Evolutionary conservation across 2,329 filamentous ascomycete species (phyloP).

Genomic region (Apiospora phragmitis): DNA sequence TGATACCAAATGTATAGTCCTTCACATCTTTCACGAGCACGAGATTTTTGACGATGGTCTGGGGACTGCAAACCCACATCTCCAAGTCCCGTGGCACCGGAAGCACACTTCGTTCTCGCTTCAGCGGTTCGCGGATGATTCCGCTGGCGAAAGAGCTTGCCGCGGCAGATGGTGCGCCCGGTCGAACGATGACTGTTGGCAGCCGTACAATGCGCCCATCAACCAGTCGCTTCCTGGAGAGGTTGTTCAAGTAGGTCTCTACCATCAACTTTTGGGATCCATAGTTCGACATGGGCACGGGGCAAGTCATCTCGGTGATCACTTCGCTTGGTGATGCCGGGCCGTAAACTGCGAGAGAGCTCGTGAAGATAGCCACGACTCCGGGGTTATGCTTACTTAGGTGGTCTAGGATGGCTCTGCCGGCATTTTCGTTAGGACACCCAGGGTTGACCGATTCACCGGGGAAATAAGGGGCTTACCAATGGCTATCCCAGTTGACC

Average conservation of each 20-base stretch:
- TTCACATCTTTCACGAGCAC: constrained; percentile 43
- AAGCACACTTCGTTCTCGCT: constrained; percentile 45
- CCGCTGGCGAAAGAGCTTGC: constrained; percentile 62
- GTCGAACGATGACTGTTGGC: constrained; percentile 61
- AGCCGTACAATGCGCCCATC: constrained; percentile 58
- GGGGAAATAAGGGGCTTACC: constrained; percentile 19
- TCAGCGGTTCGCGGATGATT: constrained; percentile 61
- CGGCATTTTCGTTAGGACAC: neutral
- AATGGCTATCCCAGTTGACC: constrained; percentile 60
- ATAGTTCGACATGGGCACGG: constrained; percentile 58
- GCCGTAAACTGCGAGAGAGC: constrained; percentile 61
- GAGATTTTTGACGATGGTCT: constrained; percentile 46
- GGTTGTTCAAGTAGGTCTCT: constrained; percentile 57
- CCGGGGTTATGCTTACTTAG: constrained; percentile 46
- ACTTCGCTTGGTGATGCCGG: constrained; percentile 49
- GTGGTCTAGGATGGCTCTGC: constrained; percentile 46
- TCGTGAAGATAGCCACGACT: constrained; percentile 57
- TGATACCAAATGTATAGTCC: constrained; percentile 37
- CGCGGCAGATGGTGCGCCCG: constrained; percentile 60
- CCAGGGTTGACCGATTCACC: too few species aligned
- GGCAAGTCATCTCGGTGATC: constrained; percentile 40
- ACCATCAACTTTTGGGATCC: constrained; percentile 64
- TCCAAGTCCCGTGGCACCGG: constrained; percentile 43
- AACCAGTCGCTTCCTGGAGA: constrained; percentile 52
- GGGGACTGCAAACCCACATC: constrained; percentile 49